Conservation (phyloP, 495 filamentous ascomycete species). For the Hypoxylon intermedium region DNA sequence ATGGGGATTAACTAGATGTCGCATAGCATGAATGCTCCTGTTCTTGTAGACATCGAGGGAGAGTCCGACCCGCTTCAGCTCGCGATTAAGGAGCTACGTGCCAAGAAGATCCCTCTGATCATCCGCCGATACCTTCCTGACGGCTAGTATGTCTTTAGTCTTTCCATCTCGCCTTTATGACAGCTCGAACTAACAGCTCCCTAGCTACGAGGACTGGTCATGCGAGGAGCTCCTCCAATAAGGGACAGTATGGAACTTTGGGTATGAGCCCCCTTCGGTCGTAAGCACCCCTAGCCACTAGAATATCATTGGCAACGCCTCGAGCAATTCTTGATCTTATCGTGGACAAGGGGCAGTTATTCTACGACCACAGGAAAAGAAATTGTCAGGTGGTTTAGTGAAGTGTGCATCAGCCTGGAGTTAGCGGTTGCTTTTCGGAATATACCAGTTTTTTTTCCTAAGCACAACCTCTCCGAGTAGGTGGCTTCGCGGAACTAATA, state of each 20-base stretch:
- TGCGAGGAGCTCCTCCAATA: constrained; percentile 86
- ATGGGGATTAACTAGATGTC: constrained; percentile 5
- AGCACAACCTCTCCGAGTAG: constrained; percentile 5
- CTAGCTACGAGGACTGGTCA: constrained; percentile 98
- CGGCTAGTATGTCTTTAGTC: constrained; percentile 77
- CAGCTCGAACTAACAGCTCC: constrained; percentile 27
- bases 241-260: constrained; percentile 6
- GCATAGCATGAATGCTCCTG: constrained; percentile 92
- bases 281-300: not conserved
- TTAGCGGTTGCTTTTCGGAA: constrained; percentile 42
- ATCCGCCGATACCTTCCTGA: constrained; percentile 94
- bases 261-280: not conserved
- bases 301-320: not conserved
- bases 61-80: constrained; percentile 98
- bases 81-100: constrained; percentile 92
- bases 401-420: constrained; percentile 42
- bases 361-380: constrained; percentile 16
- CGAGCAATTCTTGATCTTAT: constrained; percentile 3
- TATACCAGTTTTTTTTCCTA: constrained; percentile 22
- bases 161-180: not conserved
- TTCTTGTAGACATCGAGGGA: constrained; percentile 94
- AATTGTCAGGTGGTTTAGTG: constrained; percentile 11
- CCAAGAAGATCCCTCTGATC: constrained; percentile 98
- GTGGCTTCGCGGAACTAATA: constrained; percentile 1
- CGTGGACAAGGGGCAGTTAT: not conserved